Evolutionary conservation across 2,329 filamentous ascomycete species (phyloP).

Genomic region (Verruconis gallopava): DNA sequence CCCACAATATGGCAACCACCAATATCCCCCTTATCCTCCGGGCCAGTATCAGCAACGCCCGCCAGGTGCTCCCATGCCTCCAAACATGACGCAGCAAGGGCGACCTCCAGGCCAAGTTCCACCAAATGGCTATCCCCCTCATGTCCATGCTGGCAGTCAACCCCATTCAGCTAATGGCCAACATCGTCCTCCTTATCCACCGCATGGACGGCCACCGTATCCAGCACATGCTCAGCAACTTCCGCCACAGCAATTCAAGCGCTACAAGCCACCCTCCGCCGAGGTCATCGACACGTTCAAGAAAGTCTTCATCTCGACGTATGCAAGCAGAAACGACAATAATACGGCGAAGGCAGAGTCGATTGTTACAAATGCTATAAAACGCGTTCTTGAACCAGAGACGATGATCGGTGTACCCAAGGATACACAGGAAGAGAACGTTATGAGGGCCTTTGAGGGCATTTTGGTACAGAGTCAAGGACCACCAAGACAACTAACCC

Average conservation of each 20-base stretch:
- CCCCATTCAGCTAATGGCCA: neutral
- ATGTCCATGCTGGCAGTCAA: no score
- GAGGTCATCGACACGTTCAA: slow-evolving; percentile 10
- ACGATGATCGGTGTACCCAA: slow-evolving; percentile 1
- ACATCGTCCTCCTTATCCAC: neutral
- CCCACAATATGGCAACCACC: neutral
- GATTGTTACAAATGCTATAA: slow-evolving; percentile 9
- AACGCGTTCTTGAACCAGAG: slow-evolving; percentile 9
- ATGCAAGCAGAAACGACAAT: slow-evolving; percentile 2
- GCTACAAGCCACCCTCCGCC: neutral
- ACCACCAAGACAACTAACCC: slow-evolving; percentile 5
- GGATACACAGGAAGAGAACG: neutral
- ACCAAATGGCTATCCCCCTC: neutral
- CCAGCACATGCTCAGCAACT: neutral
- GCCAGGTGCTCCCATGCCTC: neutral
- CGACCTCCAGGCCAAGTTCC: neutral
- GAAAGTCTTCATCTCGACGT: slow-evolving; percentile 6
- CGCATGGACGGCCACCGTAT: slow-evolving; percentile 3
- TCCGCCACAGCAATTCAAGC: no score
- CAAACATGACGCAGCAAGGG: neutral
- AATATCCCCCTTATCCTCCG: neutral
- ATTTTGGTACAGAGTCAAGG: slow-evolving; percentile 7
- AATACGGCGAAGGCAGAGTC: neutral
- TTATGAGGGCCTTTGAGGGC: neutral
- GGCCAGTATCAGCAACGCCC: neutral